These are phyloP conservation scores for Nicotiana benthamiana DNA, from an alignment of 257 asterid species.

Conservation along the genomic window DNA sequence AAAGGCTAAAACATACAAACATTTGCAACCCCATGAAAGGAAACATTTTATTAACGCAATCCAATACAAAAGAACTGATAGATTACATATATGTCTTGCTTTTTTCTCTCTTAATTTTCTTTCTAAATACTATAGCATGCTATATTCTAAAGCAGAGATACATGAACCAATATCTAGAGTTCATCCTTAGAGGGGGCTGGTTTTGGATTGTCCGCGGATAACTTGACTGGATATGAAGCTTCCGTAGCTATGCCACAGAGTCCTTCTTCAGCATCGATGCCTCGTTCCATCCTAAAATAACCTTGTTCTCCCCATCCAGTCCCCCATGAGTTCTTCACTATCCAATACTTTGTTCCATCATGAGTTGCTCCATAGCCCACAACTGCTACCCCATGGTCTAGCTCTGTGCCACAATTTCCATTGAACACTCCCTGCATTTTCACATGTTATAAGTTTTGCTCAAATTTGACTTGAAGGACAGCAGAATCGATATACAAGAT, in stretches of 20 bases:
- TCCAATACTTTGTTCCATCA: conserved; percentile 72
- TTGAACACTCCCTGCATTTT: conserved; percentile 51
- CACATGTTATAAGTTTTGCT: not conserved
- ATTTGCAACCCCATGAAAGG: not conserved
- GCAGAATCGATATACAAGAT: not conserved
- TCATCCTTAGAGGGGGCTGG: conserved; percentile 43
- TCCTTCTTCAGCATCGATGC: conserved; percentile 37
- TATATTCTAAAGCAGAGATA: not conserved
- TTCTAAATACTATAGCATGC: not conserved
- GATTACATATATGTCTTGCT: not conserved
- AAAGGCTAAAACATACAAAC: not conserved
- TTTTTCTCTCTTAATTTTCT: not conserved
- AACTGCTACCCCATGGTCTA: conserved; percentile 67
- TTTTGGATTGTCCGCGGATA: conserved; percentile 40
- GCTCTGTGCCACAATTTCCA: conserved; percentile 60
- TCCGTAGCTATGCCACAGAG: conserved; percentile 70
- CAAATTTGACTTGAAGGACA: not conserved
- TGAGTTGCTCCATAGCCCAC: conserved; percentile 60
- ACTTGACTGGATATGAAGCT: conserved; percentile 67
- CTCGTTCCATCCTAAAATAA: conserved; percentile 52
- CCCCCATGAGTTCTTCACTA: conserved; percentile 74
- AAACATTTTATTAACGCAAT: conserved; percentile 18
- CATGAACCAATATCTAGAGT: conserved; percentile 26
- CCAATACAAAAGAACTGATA: conserved; percentile 7
- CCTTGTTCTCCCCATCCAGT: conserved; percentile 67